phyloP scores from a whole-genome alignment of 805 yeast genomes.

The Zygoascus tannicola region DNA sequence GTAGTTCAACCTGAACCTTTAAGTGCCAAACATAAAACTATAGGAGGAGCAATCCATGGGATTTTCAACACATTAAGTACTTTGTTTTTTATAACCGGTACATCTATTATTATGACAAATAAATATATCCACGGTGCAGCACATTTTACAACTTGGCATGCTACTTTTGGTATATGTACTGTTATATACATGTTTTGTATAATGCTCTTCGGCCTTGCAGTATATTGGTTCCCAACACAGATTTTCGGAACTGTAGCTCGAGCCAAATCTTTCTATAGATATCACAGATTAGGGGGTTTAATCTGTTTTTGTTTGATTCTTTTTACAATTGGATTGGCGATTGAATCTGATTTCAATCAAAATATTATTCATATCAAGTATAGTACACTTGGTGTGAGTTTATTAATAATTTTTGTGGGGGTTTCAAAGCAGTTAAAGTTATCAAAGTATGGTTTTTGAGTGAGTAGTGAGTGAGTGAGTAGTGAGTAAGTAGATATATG shows the following conservation, averaged over 20 bases:
- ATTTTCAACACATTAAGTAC: slow-evolving; percentile 16
- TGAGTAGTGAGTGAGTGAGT: no score
- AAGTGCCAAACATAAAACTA: slow-evolving; percentile 17
- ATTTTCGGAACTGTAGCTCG: slow-evolving; percentile 21
- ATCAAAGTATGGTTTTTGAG: slow-evolving; percentile 3
- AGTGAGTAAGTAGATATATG: no score
- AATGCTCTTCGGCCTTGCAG: slow-evolving; percentile 19
- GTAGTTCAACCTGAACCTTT: slow-evolving; percentile 21
- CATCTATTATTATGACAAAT: slow-evolving; percentile 19
- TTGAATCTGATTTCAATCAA: slow-evolving; percentile 16
- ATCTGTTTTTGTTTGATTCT: slow-evolving; percentile 9
- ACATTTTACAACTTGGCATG: slow-evolving; percentile 24
- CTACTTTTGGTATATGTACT: slow-evolving; percentile 20
- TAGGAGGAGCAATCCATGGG: slow-evolving; percentile 23
- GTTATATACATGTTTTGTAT: slow-evolving; percentile 13
- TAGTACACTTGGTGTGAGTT: slow-evolving; percentile 6
- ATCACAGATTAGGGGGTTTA: slow-evolving; percentile 24
- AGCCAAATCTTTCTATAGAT: slow-evolving; percentile 23
- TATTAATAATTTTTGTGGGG: slow-evolving; percentile 9
- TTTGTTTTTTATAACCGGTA: slow-evolving; percentile 14
- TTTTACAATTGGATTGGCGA: slow-evolving; percentile 15
- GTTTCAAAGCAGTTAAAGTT: slow-evolving; percentile 8
- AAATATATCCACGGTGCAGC: slow-evolving; percentile 19
- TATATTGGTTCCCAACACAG: slow-evolving; percentile 20
- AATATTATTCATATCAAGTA: slow-evolving; percentile 14